Evolutionary conservation across 345 rosid species (phyloP).

Genomic region (Arabis alpina): DNA sequence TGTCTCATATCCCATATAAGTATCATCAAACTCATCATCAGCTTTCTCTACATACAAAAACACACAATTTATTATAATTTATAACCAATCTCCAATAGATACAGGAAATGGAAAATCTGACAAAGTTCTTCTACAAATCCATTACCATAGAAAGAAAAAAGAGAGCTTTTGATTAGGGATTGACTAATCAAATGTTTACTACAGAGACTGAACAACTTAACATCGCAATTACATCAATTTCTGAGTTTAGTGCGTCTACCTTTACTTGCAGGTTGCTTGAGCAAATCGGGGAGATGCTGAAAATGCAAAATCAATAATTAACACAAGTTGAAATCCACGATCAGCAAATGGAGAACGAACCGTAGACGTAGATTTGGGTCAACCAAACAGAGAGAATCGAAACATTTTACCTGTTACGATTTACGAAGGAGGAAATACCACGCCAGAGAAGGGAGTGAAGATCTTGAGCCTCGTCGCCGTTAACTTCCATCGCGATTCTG

Average conservation of each 20-base stretch:
- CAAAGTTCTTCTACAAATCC: too few species aligned
- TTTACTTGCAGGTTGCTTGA: constrained; percentile 60
- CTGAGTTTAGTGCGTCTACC: constrained; percentile 40
- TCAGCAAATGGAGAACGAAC: too few species aligned
- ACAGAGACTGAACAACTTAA: neutral
- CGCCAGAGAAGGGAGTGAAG: too few species aligned
- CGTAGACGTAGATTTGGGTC: too few species aligned
- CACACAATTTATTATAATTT: neutral
- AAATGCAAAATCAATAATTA: too few species aligned
- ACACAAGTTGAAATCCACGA: too few species aligned
- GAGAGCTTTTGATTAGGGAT: neutral
- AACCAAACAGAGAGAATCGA: too few species aligned
- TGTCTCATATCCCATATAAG: constrained; percentile 42
- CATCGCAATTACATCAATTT: too few species aligned
- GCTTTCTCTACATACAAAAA: constrained; percentile 23
- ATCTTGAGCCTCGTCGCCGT: too few species aligned
- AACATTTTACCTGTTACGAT: too few species aligned
- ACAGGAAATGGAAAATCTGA: neutral
- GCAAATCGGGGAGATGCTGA: constrained; percentile 56
- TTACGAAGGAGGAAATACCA: too few species aligned
- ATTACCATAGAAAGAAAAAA: neutral
- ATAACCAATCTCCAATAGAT: neutral
- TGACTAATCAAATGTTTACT: neutral
- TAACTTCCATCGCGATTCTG: too few species aligned
- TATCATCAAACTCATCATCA: constrained; percentile 35